Evolutionary conservation across 495 filamentous ascomycete species (phyloP).

Genomic region (Elasticomyces elasticus): DNA sequence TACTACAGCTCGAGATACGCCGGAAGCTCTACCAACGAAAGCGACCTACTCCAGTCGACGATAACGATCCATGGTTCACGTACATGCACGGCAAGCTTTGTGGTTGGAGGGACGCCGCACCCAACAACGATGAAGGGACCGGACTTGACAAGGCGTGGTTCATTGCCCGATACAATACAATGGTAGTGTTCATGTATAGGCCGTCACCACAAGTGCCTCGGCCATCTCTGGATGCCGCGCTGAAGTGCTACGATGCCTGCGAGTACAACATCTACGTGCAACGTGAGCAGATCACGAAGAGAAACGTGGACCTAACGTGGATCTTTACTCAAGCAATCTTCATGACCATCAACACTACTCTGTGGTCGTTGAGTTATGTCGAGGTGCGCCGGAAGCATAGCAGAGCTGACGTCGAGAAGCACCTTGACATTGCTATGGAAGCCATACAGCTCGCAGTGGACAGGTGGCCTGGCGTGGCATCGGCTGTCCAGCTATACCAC

Average conservation of each 20-base stretch:
- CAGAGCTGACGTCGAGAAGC: slow-evolving; percentile 59
- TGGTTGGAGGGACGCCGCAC: slow-evolving; percentile 57
- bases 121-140: slow-evolving; percentile 51
- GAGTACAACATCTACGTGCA: slow-evolving; percentile 69
- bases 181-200: slow-evolving; percentile 72
- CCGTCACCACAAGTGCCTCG: slow-evolving; percentile 85
- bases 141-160: slow-evolving; percentile 65
- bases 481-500: slow-evolving; percentile 69
- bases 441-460: slow-evolving; percentile 64
- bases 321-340: slow-evolving; percentile 80
- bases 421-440: slow-evolving; percentile 61
- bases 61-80: slow-evolving; percentile 74
- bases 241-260: slow-evolving; percentile 70
- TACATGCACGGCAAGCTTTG: slow-evolving; percentile 68
- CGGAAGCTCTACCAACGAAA: slow-evolving; percentile 74
- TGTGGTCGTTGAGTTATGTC: slow-evolving; percentile 80
- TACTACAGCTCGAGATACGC: slow-evolving; percentile 78
- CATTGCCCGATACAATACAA: slow-evolving; percentile 63
- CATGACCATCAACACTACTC: slow-evolving; percentile 73
- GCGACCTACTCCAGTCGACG: slow-evolving; percentile 57
- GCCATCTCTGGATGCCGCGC: slow-evolving; percentile 63
- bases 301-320: slow-evolving; percentile 78
- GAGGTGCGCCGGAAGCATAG: slow-evolving; percentile 62
- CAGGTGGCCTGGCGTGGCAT: slow-evolving; percentile 79
- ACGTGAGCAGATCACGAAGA: slow-evolving; percentile 60